These are phyloP conservation scores for Sugiyamaella castrensis DNA, from an alignment of 1,139 yeast species.

Conservation along the genomic window DNA sequence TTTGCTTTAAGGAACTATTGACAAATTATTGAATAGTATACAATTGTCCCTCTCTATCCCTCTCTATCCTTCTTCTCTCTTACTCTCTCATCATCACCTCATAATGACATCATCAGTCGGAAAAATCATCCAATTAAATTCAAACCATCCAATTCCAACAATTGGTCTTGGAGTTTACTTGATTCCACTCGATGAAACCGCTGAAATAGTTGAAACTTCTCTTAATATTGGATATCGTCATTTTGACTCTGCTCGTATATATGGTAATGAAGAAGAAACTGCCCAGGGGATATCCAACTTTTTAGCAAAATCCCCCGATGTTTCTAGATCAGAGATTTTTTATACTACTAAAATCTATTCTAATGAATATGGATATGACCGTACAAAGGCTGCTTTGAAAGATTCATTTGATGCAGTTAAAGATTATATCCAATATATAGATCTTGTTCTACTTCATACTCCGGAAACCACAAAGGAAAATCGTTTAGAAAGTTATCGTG, in stretches of 20 bases:
- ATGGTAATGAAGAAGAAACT: slow-evolving; percentile 56
- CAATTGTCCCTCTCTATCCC: no score
- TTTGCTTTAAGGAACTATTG: no score
- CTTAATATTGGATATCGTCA: slow-evolving; percentile 67
- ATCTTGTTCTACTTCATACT: slow-evolving; percentile 42
- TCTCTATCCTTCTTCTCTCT: no score
- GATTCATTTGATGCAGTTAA: slow-evolving; percentile 51
- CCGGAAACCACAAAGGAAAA: slow-evolving; percentile 34
- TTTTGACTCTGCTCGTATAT: slow-evolving; percentile 58
- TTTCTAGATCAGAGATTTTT: slow-evolving; percentile 54
- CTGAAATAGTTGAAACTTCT: slow-evolving; percentile 47
- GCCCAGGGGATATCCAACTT: slow-evolving; percentile 48
- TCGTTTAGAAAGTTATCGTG: slow-evolving; percentile 43
- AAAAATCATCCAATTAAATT: slow-evolving; percentile 26
- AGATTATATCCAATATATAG: slow-evolving; percentile 48
- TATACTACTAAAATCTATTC: slow-evolving; percentile 71
- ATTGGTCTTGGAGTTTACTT: slow-evolving; percentile 60
- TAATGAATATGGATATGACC: slow-evolving; percentile 53
- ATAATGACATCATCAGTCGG: neutral
- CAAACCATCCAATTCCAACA: slow-evolving; percentile 52
- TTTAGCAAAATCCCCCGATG: slow-evolving; percentile 38
- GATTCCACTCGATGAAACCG: slow-evolving; percentile 42
- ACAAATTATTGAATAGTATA: no score
- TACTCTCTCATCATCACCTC: no score
- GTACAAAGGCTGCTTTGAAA: slow-evolving; percentile 52